These are phyloP conservation scores for Fusarium sp. DNA, from an alignment of 2,329 filamentous ascomycete genomes.

Conservation along the genomic window DNA sequence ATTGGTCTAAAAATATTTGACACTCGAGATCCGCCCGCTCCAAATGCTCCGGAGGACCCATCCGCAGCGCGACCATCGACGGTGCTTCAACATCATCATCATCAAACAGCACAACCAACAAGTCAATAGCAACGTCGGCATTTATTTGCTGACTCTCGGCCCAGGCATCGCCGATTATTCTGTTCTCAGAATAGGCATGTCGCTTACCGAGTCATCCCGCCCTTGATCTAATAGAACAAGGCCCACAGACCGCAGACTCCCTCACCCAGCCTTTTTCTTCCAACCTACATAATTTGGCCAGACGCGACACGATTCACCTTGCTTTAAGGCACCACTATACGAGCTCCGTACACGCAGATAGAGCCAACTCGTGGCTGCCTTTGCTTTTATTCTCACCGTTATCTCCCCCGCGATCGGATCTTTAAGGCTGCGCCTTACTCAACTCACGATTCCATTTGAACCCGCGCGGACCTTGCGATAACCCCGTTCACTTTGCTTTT, in stretches of 20 bases:
- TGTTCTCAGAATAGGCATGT: conserved; percentile 39
- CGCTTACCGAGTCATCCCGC: conserved; percentile 19
- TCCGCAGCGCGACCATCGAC: conserved; percentile 42
- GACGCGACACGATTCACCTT: conserved; percentile 34
- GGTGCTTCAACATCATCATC: conserved; percentile 39
- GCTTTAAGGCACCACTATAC: conserved; percentile 32
- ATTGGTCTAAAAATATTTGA: conserved; percentile 47
- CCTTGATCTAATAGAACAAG: conserved; percentile 40
- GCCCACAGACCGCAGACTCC: conserved; percentile 18
- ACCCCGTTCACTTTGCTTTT: not conserved
- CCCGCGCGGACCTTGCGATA: conserved; percentile 27
- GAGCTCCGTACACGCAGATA: conserved; percentile 35
- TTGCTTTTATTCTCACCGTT: conserved; percentile 1
- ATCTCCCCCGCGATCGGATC: conserved; percentile 13
- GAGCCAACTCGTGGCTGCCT: conserved; percentile 24
- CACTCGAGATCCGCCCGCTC: conserved; percentile 40
- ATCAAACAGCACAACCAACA: conserved; percentile 28
- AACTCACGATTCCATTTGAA: conserved; percentile 15
- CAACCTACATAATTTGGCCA: conserved; percentile 10
- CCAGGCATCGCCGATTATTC: conserved; percentile 20
- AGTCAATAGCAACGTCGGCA: conserved; percentile 39
- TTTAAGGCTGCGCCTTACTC: conserved; percentile 33
- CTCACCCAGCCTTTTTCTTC: conserved; percentile 24
- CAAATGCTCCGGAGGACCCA: conserved; percentile 46
- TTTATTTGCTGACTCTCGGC: conserved; percentile 21